Conservation (phyloP, 140 eudicot genomes). For the Bidens hawaiensis region DNA sequence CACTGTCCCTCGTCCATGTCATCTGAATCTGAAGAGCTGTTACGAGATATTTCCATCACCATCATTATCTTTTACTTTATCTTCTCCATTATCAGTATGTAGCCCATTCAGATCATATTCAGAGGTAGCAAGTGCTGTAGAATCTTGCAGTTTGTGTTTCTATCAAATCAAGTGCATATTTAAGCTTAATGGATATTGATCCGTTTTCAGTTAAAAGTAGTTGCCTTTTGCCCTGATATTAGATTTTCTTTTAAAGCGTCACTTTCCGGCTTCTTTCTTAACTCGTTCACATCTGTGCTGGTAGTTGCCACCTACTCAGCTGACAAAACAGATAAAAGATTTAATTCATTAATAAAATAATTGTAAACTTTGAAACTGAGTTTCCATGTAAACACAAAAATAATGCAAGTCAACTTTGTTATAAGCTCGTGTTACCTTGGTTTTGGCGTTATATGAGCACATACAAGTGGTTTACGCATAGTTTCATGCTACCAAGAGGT, state of each 20-base stretch:
- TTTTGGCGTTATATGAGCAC: background rate
- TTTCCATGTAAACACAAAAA: background rate
- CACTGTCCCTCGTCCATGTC: constrained; percentile 82
- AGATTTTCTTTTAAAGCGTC: too few relatives aligned
- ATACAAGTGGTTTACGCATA: background rate
- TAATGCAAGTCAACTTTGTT: background rate
- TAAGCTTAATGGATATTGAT: too few relatives aligned
- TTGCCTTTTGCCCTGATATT: too few relatives aligned
- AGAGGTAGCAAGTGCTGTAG: constrained; percentile 49
- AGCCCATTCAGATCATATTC: constrained; percentile 46
- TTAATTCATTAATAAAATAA: too few relatives aligned
- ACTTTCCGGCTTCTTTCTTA: too few relatives aligned
- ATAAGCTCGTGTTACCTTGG: background rate
- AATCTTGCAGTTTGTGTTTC: constrained; percentile 86
- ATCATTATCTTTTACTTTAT: constrained; percentile 53
- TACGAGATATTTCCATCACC: constrained; percentile 64
- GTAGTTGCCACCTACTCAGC: too few relatives aligned
- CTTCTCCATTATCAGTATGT: constrained; percentile 60
- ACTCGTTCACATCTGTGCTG: too few relatives aligned
- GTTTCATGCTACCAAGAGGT: background rate
- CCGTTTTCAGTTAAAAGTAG: too few relatives aligned
- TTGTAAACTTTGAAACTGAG: too few relatives aligned
- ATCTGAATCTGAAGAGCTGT: constrained; percentile 88
- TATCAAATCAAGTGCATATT: constrained; percentile 74
- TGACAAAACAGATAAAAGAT: too few relatives aligned